These are phyloP conservation scores for Exophiala sp. DNA, from an alignment of 2,329 filamentous ascomycete genomes.

Conservation along the genomic window DNA sequence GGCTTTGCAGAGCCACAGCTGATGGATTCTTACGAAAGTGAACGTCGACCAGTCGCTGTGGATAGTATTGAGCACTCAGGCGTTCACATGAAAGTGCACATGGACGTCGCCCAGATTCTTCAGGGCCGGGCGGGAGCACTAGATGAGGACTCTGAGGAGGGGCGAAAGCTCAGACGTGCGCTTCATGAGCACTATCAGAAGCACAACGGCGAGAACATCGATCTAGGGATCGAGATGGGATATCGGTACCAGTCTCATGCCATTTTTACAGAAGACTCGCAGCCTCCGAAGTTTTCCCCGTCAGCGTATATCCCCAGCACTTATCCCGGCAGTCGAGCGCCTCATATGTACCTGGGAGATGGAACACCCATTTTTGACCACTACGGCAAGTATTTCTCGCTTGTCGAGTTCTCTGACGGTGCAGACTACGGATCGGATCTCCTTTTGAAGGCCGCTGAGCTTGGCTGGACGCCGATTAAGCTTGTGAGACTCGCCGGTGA, in stretches of 20 bases:
- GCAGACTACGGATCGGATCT: background rate
- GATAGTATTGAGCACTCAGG: constrained; percentile 28
- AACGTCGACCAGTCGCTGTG: constrained; percentile 31
- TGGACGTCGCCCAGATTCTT: too few relatives aligned
- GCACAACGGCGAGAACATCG: constrained; percentile 20
- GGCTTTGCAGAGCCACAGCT: constrained; percentile 29
- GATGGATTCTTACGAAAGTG: constrained; percentile 30
- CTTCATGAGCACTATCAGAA: constrained; percentile 3
- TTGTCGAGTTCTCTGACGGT: constrained; percentile 27
- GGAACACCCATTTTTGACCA: constrained; percentile 31
- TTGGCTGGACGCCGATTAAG: background rate
- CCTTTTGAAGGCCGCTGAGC: constrained; percentile 1
- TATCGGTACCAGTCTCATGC: constrained; percentile 26
- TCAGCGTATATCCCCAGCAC: constrained; percentile 31
- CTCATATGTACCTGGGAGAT: constrained; percentile 33
- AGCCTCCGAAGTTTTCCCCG: constrained; percentile 21
- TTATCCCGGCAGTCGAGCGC: constrained; percentile 31
- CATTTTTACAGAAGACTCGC: constrained; percentile 17
- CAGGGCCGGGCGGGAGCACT: too few relatives aligned
- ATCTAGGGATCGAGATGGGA: constrained; percentile 29
- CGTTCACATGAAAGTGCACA: constrained; percentile 9
- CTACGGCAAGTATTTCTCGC: constrained; percentile 20
- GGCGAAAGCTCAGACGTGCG: constrained; percentile 1
- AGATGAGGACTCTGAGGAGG: background rate
- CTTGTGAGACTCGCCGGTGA: constrained; percentile 22